Evolutionary conservation across 1,284 basidiomycete species (phyloP), one percentile per base, ranked within the genome.

Genomic region (Trametes sp.): DNA sequence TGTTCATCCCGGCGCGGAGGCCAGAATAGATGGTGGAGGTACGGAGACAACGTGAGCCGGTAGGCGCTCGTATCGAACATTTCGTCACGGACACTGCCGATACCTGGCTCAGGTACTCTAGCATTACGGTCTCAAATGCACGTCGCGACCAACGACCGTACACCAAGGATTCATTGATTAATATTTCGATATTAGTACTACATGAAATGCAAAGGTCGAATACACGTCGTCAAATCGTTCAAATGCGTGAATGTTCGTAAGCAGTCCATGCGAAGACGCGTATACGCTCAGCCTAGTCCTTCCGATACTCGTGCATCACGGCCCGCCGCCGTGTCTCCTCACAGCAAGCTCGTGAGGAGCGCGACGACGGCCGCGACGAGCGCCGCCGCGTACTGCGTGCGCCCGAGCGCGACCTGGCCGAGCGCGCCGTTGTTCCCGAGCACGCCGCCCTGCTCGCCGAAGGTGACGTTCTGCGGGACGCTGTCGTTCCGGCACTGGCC

Each of bases 381-480:
- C 13, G 53, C 56, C 1, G 62, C 56, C 7, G 46, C 61, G 36
- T 61, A 59, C 46, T 61, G 56, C 19, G 23, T 38, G 7, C 33
- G 41, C 2, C 66, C 56, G 31, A 63, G 28, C 7, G 38, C 41
- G n/a, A 59, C 31, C 26, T n/a, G 21, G 11, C 28, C 41, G 23
- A 36, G 36, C 1, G 56, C 58, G 10, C 56, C 61, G 36, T 55
- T 59, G 56, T 64, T 63, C 31, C 58, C 66, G n/a, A 73, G 63
- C 41, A 70, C 28, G n/a, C 72, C 72, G 49, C 72, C 72, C 65
- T 73, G 72, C 62, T 73, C 70, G 50, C 71, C 68, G 51, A 72
- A 72, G 7, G 70, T 69, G 50, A 73, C 59, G 60, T 73, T 72
- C 68, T 73, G 69, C n/a, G 72, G 72, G 9, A 72, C 58, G 46